Percentiles rank a stretch among this genome's conserved stretches.
Conservation (phyloP, 192 early-diverging fungal species). For the Coemansia brasiliensis region DNA sequence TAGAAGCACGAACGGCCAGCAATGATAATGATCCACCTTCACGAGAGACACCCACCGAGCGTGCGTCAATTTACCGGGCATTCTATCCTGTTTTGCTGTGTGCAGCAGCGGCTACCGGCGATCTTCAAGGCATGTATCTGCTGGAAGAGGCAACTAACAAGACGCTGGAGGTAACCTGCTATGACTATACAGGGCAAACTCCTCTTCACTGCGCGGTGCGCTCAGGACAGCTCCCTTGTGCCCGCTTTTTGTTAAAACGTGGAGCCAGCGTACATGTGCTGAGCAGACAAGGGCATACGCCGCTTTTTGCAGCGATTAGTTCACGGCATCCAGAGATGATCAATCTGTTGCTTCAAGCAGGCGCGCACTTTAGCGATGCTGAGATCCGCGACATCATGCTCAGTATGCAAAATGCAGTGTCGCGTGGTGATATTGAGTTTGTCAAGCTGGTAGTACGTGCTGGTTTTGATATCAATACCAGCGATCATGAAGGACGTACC, state of each 20-base stretch:
- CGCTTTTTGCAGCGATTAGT: constrained; percentile 80
- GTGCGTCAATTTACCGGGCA: constrained; percentile 69
- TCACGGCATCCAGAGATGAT: constrained; percentile 64
- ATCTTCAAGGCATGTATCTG: constrained; percentile 73
- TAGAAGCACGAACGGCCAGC: neutral
- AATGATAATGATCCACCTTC: constrained; percentile 15
- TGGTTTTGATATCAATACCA: constrained; percentile 36
- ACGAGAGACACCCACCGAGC: constrained; percentile 56
- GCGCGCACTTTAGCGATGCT: constrained; percentile 86
- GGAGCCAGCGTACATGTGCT: constrained; percentile 91
- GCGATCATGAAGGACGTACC: constrained; percentile 49
- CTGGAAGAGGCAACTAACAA: constrained; percentile 62
- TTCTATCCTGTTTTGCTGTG: constrained; percentile 84
- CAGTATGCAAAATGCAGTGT: constrained; percentile 52
- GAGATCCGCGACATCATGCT: constrained; percentile 70
- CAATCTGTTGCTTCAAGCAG: constrained; percentile 69
- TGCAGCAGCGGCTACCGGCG: constrained; percentile 80
- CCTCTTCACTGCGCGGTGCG: constrained; percentile 86
- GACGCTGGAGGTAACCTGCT: constrained; percentile 64
- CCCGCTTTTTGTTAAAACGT: constrained; percentile 72
- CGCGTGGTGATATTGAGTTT: constrained; percentile 52
- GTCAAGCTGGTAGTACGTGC: constrained; percentile 49
- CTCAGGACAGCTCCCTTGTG: constrained; percentile 70
- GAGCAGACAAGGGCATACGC: constrained; percentile 86
- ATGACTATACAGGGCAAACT: constrained; percentile 80